Evolutionary conservation across 257 asterid species (phyloP).

Genomic region (Fraxinus anomala): DNA sequence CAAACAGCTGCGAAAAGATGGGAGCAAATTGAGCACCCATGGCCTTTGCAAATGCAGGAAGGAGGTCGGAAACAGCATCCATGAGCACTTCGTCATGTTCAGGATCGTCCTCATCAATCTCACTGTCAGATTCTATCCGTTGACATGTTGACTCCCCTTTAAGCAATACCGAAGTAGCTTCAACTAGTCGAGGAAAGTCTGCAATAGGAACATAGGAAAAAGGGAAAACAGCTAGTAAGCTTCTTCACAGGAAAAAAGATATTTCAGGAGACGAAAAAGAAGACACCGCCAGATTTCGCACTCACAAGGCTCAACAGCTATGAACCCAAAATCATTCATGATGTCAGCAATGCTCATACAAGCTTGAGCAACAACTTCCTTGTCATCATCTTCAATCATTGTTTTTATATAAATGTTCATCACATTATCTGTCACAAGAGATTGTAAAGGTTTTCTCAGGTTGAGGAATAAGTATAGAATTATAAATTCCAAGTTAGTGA

Average conservation of each 20-base stretch:
- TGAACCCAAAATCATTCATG: conserved; percentile 73
- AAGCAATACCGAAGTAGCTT: conserved; percentile 73
- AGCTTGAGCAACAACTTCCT: conserved; percentile 98
- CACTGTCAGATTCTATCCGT: conserved; percentile 78
- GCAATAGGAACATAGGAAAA: conserved; percentile 25
- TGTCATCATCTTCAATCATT: conserved; percentile 91
- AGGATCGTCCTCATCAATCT: conserved; percentile 76
- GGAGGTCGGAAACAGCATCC: conserved; percentile 99
- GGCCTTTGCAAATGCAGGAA: conserved; percentile 93
- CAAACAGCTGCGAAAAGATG: conserved; percentile 68
- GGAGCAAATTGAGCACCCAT: conserved; percentile 93
- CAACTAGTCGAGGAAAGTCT: conserved; percentile 76
- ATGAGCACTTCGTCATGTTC: conserved; percentile 97
- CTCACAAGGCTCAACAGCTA: conserved; percentile 93
- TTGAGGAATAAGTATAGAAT: conserved; percentile 2
- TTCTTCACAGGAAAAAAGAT: conserved; percentile 22
- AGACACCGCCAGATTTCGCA: conserved; percentile 23
- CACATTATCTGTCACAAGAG: conserved; percentile 58
- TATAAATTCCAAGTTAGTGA: conserved; percentile 8
- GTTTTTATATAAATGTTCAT: conserved; percentile 81
- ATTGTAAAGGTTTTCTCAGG: conserved; percentile 10
- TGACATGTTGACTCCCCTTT: conserved; percentile 87
- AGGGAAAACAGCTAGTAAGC: conserved; percentile 18
- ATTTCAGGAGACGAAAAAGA: conserved; percentile 20
- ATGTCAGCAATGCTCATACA: conserved; percentile 86